phyloP scores from a whole-genome alignment of 78 protist genomes.

The slime mould (Dictyostelium discoideum) region DNA sequence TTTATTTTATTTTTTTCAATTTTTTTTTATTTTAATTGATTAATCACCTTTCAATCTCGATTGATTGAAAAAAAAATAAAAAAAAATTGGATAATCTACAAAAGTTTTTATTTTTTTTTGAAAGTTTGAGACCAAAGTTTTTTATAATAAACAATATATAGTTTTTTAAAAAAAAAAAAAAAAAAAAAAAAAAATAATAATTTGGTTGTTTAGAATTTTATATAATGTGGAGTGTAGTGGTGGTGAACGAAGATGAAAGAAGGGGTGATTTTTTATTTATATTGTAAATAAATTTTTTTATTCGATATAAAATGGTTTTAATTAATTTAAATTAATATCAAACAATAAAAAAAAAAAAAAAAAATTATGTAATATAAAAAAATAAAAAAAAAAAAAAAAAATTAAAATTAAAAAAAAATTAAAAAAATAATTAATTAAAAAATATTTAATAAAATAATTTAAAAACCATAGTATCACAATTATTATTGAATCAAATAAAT shows the following conservation, averaged over 20 bases:
- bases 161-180: neutral
- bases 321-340: too few relatives aligned
- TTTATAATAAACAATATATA: too few relatives aligned
- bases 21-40: neutral
- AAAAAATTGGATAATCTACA: neutral
- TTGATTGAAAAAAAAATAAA: conserved; percentile 8
- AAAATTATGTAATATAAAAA: neutral
- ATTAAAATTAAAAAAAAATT: too few relatives aligned
- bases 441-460: neutral
- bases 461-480: neutral
- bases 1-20: neutral
- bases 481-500: neutral
- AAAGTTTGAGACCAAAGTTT: neutral
- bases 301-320: neutral
- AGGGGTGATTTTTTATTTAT: neutral
- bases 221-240: neutral
- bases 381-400: too few relatives aligned
- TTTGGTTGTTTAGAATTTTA: neutral
- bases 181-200: too few relatives aligned
- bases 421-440: too few relatives aligned
- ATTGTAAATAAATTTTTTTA: too few relatives aligned
- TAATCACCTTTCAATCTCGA: neutral
- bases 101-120: too few relatives aligned
- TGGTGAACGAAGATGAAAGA: neutral
- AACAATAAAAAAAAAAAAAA: neutral